Evolutionary conservation across 257 asterid genomes (phyloP).

Genomic region (Solanum ossicruentum): DNA sequence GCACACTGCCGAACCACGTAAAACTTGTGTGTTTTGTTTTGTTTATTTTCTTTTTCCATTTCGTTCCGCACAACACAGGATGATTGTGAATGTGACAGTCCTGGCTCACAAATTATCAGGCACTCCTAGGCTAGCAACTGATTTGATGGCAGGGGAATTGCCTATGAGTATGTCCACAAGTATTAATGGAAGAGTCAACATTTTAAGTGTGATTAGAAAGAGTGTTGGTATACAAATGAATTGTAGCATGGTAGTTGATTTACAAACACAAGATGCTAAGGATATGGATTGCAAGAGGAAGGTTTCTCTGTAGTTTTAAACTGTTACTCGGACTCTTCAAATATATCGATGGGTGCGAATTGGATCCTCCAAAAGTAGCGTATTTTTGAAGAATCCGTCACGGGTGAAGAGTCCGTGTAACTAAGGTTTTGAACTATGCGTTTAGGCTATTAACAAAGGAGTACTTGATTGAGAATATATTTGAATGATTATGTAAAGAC

Average conservation of each 20-base stretch:
- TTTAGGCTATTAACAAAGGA: neutral
- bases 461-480: neutral
- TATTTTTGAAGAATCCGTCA: too few relatives aligned
- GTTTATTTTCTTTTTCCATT: too few relatives aligned
- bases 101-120: constrained; percentile 1
- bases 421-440: too few relatives aligned
- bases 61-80: too few relatives aligned
- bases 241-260: constrained; percentile 9
- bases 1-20: too few relatives aligned
- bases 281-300: constrained; percentile 10
- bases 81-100: constrained; percentile 3
- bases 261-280: constrained; percentile 2
- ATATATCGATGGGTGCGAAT: too few relatives aligned
- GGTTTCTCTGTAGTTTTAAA: neutral
- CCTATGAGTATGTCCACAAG: neutral
- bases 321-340: too few relatives aligned
- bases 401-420: too few relatives aligned
- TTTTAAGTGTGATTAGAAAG: constrained; percentile 8
- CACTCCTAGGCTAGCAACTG: constrained; percentile 4
- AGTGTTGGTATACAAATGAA: constrained; percentile 2
- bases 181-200: constrained; percentile 2
- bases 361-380: too few relatives aligned
- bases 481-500: neutral
- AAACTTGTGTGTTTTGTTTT: too few relatives aligned
- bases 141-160: constrained; percentile 6